Evolutionary conservation across 345 rosid species (phyloP).

Genomic region (Camelina neglecta): DNA sequence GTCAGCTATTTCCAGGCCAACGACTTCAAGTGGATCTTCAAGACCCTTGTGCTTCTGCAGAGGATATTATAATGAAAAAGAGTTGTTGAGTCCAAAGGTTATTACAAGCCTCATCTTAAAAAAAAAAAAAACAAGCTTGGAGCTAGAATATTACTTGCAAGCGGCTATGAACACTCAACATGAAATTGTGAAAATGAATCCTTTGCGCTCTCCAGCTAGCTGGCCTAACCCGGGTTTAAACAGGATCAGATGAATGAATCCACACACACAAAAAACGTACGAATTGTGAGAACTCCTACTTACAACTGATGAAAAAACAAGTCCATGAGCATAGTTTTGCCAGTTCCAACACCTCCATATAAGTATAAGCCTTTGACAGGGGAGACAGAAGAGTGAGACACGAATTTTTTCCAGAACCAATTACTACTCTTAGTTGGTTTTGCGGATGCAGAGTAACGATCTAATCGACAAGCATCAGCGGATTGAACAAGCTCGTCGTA

Average conservation of each 20-base stretch:
- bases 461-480: conserved; percentile 82
- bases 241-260: conserved; percentile 27
- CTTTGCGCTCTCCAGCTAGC: conserved; percentile 87
- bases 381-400: conserved; percentile 72
- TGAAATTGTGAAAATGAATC: conserved; percentile 97
- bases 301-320: conserved; percentile 85
- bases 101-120: conserved; percentile 1
- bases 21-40: conserved; percentile 97
- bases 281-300: conserved; percentile 21
- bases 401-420: conserved; percentile 91
- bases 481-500: conserved; percentile 81
- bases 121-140: conserved; percentile 12
- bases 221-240: conserved; percentile 56
- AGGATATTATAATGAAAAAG: conserved; percentile 5
- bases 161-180: conserved; percentile 93
- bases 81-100: conserved; percentile 2
- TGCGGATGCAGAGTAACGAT: conserved; percentile 81
- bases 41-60: conserved; percentile 92
- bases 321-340: conserved; percentile 99
- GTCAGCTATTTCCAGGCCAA: conserved; percentile 90
- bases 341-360: conserved; percentile 97
- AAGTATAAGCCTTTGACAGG: conserved; percentile 92
- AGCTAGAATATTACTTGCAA: conserved; percentile 69
- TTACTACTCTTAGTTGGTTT: conserved; percentile 77
- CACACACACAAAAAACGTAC: background rate